Percentiles rank a stretch among this genome's conserved stretches.
Evolutionary conservation across 2,329 filamentous ascomycete genomes (phyloP).

Genomic region (Aspergillus ruber): DNA sequence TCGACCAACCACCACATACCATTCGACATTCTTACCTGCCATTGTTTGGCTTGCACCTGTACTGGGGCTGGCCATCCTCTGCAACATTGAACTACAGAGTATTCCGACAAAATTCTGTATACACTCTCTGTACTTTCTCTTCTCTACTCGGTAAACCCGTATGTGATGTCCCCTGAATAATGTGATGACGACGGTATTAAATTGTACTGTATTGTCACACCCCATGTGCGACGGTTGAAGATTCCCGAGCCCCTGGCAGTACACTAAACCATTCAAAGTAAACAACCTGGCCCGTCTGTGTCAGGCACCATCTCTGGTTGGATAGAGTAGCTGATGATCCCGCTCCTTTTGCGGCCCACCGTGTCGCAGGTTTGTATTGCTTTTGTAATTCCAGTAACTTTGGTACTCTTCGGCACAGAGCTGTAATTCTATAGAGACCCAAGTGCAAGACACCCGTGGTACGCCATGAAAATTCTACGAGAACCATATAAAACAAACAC

Average conservation of each 20-base stretch:
- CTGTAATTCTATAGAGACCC: too few relatives aligned
- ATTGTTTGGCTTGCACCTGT: not conserved
- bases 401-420: too few relatives aligned
- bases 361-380: not conserved
- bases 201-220: too few relatives aligned
- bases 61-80: not conserved
- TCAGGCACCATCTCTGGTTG: not conserved
- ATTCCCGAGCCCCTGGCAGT: constrained; percentile 1
- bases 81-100: not conserved
- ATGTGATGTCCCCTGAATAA: too few relatives aligned
- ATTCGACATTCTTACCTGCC: not conserved
- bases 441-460: too few relatives aligned
- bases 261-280: not conserved
- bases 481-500: too few relatives aligned
- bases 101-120: too few relatives aligned
- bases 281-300: not conserved
- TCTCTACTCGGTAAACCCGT: too few relatives aligned
- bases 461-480: too few relatives aligned
- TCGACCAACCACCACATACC: constrained; percentile 1
- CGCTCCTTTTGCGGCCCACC: not conserved
- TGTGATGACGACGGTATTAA: not conserved
- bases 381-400: too few relatives aligned
- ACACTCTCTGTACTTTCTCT: too few relatives aligned
- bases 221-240: not conserved
- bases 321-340: not conserved